Conservation (phyloP, 2,329 filamentous ascomycete genomes). For the Calonectria pseudoreteaudii region DNA sequence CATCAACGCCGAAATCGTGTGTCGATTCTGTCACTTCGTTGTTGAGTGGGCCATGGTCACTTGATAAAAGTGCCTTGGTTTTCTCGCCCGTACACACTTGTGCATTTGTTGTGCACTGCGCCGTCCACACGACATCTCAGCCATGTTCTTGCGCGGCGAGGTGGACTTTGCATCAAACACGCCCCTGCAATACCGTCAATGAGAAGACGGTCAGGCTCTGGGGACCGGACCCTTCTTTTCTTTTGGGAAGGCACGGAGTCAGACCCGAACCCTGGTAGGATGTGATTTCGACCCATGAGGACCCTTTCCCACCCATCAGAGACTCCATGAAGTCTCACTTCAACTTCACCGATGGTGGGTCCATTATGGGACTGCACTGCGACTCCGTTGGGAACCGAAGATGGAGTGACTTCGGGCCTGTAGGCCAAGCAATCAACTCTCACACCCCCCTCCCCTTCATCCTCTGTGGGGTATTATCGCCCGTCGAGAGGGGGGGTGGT, state of each 20-base stretch:
- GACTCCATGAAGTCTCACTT: conserved; percentile 27
- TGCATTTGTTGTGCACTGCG: conserved; percentile 25
- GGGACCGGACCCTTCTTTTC: conserved; percentile 24
- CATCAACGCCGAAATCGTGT: neutral
- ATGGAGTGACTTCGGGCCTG: conserved; percentile 20
- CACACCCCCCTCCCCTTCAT: conserved; percentile 19
- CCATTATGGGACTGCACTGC: conserved; percentile 24
- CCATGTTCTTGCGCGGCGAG: conserved; percentile 42
- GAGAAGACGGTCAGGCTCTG: conserved; percentile 23
- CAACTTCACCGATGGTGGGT: conserved; percentile 34
- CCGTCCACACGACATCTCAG: conserved; percentile 38
- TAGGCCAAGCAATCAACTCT: conserved; percentile 6
- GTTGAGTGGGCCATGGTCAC: neutral
- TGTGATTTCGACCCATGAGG: conserved; percentile 23
- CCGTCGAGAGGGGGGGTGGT: neutral
- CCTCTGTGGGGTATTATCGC: neutral
- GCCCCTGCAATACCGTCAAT: conserved; percentile 30
- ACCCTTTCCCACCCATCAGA: conserved; percentile 9
- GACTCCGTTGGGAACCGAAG: conserved; percentile 35
- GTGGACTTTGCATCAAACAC: conserved; percentile 40
- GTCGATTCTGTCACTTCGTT: neutral
- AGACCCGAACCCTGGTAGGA: conserved; percentile 34
- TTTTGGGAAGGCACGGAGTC: conserved; percentile 27
- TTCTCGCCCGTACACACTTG: neutral
- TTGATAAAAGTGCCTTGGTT: neutral